A percentile compares a stretch with the other conserved stretches of the same genome.
Evolutionary conservation across 1,139 yeast genomes (phyloP).

Genomic region (Sugiyamaella grinbergsii): DNA sequence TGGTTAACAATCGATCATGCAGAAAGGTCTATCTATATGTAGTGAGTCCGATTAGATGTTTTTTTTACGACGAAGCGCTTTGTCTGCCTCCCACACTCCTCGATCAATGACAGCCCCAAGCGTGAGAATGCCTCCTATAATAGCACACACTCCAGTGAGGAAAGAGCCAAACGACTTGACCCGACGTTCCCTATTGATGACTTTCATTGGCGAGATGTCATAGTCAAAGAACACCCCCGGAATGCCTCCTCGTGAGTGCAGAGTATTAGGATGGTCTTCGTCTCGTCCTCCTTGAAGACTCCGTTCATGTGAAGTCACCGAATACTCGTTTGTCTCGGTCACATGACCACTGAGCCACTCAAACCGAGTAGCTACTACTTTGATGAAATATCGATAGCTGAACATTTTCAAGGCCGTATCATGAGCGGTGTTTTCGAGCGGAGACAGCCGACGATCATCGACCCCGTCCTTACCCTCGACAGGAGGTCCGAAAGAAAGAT

Average conservation of each 20-base stretch:
- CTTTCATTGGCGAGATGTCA: conserved; percentile 91
- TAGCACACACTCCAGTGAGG: conserved; percentile 79
- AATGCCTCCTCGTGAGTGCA: conserved; percentile 82
- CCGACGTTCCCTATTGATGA: conserved; percentile 79
- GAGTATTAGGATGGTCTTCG: conserved; percentile 83
- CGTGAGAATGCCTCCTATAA: conserved; percentile 90
- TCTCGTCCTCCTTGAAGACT: conserved; percentile 86
- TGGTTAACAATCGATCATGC: conserved; percentile 1
- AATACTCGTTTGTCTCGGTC: conserved; percentile 87
- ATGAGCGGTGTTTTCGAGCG: conserved; percentile 62
- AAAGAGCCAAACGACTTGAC: conserved; percentile 84
- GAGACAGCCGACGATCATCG: conserved; percentile 38
- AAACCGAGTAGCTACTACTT: conserved; percentile 87
- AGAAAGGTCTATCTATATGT: conserved; percentile 1
- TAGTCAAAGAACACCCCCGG: conserved; percentile 89
- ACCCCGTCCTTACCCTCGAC: conserved; percentile 45
- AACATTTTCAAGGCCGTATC: conserved; percentile 57
- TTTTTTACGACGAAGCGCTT: conserved; percentile 75
- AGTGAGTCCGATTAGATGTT: conserved; percentile 9
- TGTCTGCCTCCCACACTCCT: conserved; percentile 87
- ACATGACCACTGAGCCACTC: conserved; percentile 58
- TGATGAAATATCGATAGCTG: conserved; percentile 74
- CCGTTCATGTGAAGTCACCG: conserved; percentile 88
- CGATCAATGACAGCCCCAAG: conserved; percentile 88
- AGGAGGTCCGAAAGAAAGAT: conserved; percentile 79